Evolutionary conservation across 23 red algal genomes (phyloP).

Genomic region (Gracilaria gracilis): DNA sequence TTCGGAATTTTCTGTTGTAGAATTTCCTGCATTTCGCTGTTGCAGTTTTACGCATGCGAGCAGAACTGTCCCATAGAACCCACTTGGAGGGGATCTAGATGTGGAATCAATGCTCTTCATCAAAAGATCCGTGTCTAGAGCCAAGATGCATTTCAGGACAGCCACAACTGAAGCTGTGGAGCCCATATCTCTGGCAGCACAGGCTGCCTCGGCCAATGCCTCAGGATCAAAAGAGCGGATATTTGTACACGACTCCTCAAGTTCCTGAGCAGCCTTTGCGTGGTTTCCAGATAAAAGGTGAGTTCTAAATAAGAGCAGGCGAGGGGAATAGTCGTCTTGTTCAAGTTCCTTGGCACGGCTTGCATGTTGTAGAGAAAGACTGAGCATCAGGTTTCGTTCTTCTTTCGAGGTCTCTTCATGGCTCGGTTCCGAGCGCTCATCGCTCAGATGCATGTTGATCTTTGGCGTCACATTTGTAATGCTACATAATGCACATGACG

Average conservation of each 20-base stretch:
- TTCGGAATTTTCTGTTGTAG: background rate
- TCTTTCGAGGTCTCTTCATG: background rate
- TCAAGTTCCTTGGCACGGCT: slow-evolving; percentile 64
- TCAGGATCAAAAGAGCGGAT: slow-evolving; percentile 66
- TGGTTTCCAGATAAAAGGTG: slow-evolving; percentile 47
- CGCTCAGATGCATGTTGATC: slow-evolving; percentile 9
- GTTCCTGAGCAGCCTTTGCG: slow-evolving; percentile 46
- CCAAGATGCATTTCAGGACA: slow-evolving; percentile 57
- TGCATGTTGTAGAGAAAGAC: slow-evolving; percentile 42
- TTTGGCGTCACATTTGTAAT: background rate
- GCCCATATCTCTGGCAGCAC: slow-evolving; percentile 68
- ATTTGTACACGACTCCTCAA: slow-evolving; percentile 32
- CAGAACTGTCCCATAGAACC: slow-evolving; percentile 70
- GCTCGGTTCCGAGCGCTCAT: background rate
- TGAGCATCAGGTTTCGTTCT: slow-evolving; percentile 26
- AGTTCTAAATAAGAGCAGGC: slow-evolving; percentile 62
- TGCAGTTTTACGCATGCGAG: slow-evolving; percentile 58
- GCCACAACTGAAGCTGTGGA: slow-evolving; percentile 59
- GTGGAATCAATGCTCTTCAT: slow-evolving; percentile 23
- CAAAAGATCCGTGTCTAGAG: slow-evolving; percentile 34
- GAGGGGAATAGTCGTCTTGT: slow-evolving; percentile 59
- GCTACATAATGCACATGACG: slow-evolving; percentile 63
- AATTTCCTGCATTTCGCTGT: background rate
- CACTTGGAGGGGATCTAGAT: slow-evolving; percentile 19
- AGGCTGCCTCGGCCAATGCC: slow-evolving; percentile 67